phyloP scores from a whole-genome alignment of 2,329 filamentous ascomycete genomes.

The Lasiodiplodia citricola region DNA sequence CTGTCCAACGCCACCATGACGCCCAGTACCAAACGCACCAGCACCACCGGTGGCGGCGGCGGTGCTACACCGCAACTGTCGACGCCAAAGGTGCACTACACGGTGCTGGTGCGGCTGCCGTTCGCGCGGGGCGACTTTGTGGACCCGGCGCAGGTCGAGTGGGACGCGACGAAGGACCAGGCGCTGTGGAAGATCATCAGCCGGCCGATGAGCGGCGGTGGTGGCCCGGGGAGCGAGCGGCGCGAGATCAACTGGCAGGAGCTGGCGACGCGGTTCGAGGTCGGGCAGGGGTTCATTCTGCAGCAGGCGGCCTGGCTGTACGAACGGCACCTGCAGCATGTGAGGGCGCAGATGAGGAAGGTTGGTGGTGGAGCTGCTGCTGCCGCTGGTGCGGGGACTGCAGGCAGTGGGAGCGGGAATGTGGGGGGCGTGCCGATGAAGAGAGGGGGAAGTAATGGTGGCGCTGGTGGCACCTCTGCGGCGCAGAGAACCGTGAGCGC shows the following conservation, averaged over 20 bases:
- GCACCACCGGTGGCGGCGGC: background rate
- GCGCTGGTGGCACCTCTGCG: conserved; percentile 39
- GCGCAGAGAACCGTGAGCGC: conserved; percentile 55
- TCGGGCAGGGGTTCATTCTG: conserved; percentile 84
- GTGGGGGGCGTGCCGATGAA: conserved; percentile 54
- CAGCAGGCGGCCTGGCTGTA: conserved; percentile 95
- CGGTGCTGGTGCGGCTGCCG: conserved; percentile 86
- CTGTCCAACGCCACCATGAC: conserved; percentile 11
- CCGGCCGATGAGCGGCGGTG: conserved; percentile 44
- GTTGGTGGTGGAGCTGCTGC: conserved; percentile 64
- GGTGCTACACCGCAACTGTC: background rate
- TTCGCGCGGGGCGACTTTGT: conserved; percentile 86
- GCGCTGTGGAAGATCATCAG: conserved; percentile 90
- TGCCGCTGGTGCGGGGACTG: conserved; percentile 50
- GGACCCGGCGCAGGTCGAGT: conserved; percentile 86
- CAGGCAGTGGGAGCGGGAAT: conserved; percentile 45
- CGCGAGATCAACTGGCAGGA: conserved; percentile 26
- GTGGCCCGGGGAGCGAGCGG: background rate
- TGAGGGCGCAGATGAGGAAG: conserved; percentile 87
- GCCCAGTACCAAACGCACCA: conserved; percentile 14
- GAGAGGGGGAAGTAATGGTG: conserved; percentile 54
- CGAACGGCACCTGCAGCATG: conserved; percentile 86
- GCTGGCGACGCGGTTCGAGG: conserved; percentile 74
- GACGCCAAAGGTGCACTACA: conserved; percentile 53
- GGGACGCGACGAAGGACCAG: conserved; percentile 86